These are phyloP conservation scores for Colletotrichum agaves DNA, from an alignment of 2,329 filamentous ascomycete genomes.

Conservation along the genomic window DNA sequence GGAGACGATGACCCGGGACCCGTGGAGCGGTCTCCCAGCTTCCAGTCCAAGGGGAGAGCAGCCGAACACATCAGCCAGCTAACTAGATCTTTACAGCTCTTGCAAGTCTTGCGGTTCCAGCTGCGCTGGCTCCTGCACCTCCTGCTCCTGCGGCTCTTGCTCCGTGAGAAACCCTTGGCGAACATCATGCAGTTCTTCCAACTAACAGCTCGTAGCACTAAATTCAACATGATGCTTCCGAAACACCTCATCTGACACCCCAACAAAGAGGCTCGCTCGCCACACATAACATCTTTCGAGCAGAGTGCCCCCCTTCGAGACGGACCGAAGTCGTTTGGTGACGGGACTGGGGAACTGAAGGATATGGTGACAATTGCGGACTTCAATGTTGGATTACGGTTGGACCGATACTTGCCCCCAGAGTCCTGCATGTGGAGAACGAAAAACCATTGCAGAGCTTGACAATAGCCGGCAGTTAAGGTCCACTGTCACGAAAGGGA, in stretches of 20 bases:
- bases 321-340: conserved; percentile 18
- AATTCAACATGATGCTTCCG: conserved; percentile 25
- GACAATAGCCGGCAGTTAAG: neutral
- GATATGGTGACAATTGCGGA: conserved; percentile 10
- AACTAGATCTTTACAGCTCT: conserved; percentile 13
- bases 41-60: neutral
- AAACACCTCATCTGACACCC: neutral
- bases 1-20: neutral
- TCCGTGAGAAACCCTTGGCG: conserved; percentile 19
- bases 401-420: neutral
- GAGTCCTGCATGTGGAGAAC: conserved; percentile 1
- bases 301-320: conserved; percentile 32
- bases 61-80: neutral
- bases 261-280: conserved; percentile 33
- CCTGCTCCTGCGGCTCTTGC: conserved; percentile 38
- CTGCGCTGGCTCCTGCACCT: conserved; percentile 37
- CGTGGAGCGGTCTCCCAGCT: neutral
- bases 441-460: neutral
- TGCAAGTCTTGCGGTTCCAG: conserved; percentile 38
- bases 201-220: conserved; percentile 20
- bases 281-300: conserved; percentile 11
- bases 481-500: conserved; percentile 3
- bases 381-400: conserved; percentile 11
- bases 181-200: rapidly evolving
- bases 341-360: conserved; percentile 20